Percentiles rank a stretch among this genome's conserved stretches.
These are phyloP conservation scores for Talaromyces adpressus DNA, from an alignment of 495 filamentous ascomycete species.

Conservation along the genomic window DNA sequence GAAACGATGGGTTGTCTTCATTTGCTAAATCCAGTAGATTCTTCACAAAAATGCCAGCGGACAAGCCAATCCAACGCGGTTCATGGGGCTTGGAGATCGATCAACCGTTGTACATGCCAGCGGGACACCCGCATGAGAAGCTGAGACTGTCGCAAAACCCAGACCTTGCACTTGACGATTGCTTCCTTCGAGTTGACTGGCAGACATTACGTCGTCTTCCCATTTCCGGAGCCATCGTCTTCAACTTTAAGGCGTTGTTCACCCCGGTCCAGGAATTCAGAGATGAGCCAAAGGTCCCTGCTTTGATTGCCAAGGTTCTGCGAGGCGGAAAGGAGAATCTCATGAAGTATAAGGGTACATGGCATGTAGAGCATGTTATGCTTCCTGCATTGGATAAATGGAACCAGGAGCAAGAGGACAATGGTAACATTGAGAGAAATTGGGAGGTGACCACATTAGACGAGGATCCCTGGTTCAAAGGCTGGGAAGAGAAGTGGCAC, in stretches of 20 bases:
- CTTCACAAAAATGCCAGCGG: slow-evolving; percentile 71
- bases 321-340: slow-evolving; percentile 65
- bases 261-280: slow-evolving; percentile 67
- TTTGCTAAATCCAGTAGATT: slow-evolving; percentile 38
- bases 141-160: slow-evolving; percentile 50
- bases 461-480: slow-evolving; percentile 74
- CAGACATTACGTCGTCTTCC: slow-evolving; percentile 82
- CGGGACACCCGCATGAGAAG: slow-evolving; percentile 60
- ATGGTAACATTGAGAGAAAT: slow-evolving; percentile 50
- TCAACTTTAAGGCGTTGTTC: slow-evolving; percentile 91
- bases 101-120: slow-evolving; percentile 70
- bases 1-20: neutral
- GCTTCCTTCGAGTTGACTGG: slow-evolving; percentile 82
- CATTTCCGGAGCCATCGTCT: slow-evolving; percentile 65
- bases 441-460: slow-evolving; percentile 76
- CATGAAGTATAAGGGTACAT: slow-evolving; percentile 81
- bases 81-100: slow-evolving; percentile 84
- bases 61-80: slow-evolving; percentile 74
- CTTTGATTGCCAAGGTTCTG: slow-evolving; percentile 59
- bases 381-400: slow-evolving; percentile 63
- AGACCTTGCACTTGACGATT: slow-evolving; percentile 48
- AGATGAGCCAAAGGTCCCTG: slow-evolving; percentile 69
- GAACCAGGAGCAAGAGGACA: slow-evolving; percentile 60
- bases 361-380: slow-evolving; percentile 73
- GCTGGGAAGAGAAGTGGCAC: slow-evolving; percentile 83